A percentile compares a stretch with the other conserved stretches of the same genome.
These are phyloP conservation scores for Microbotryum lychnidis-dioicae DNA, from an alignment of 1,284 basidiomycete genomes.

Conservation along the genomic window DNA sequence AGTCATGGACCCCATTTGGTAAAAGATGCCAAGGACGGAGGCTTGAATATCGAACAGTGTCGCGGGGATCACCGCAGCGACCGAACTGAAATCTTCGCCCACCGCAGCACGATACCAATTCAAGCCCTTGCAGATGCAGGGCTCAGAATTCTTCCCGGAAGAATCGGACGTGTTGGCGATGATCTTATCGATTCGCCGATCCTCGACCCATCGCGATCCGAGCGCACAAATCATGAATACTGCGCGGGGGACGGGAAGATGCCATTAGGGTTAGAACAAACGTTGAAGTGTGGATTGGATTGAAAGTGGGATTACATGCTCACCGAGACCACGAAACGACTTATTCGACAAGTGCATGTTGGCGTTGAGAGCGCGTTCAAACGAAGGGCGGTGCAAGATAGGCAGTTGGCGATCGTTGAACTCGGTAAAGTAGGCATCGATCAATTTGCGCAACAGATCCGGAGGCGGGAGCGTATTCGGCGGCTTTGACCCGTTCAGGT, in stretches of 20 bases:
- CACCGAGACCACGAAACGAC: no score
- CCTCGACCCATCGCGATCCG: constrained; percentile 59
- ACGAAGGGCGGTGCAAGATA: constrained; percentile 67
- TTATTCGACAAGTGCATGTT: constrained; percentile 52
- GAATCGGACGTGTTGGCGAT: neutral
- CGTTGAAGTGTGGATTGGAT: constrained; percentile 41
- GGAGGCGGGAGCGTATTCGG: constrained; percentile 1
- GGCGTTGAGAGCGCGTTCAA: constrained; percentile 54
- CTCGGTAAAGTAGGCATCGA: constrained; percentile 60
- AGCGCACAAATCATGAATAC: constrained; percentile 62
- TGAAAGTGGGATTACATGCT: constrained; percentile 47
- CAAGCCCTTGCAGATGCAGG: neutral
- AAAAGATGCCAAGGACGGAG: constrained; percentile 38
- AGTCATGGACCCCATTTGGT: constrained; percentile 6
- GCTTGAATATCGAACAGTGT: constrained; percentile 67
- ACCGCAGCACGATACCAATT: neutral
- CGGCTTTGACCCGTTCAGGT: neutral
- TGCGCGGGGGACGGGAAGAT: neutral
- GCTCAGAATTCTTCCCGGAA: no score
- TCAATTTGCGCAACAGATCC: constrained; percentile 54
- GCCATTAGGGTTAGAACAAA: neutral
- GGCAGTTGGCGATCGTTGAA: constrained; percentile 55
- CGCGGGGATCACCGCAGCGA: constrained; percentile 40
- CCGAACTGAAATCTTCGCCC: neutral
- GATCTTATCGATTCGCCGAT: constrained; percentile 48